Percentiles rank a stretch among this genome's conserved stretches.
phyloP scores from a whole-genome alignment of 2,329 filamentous ascomycete genomes.

The Xylariaceae sp. region DNA sequence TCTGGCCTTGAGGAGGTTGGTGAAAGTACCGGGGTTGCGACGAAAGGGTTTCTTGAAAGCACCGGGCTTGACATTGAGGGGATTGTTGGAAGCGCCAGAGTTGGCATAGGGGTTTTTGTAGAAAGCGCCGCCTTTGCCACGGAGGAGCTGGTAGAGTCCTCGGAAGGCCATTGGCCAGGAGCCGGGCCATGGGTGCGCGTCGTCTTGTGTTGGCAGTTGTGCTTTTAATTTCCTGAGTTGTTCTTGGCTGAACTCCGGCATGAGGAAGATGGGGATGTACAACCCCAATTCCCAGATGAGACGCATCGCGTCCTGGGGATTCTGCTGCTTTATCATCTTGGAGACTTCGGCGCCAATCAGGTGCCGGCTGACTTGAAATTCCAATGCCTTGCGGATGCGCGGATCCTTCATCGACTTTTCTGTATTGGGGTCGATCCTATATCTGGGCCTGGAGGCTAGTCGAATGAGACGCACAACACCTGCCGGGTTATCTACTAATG shows the following conservation, averaged over 20 bases:
- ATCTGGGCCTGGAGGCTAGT: constrained; percentile 1
- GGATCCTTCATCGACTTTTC: background rate
- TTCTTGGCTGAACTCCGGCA: background rate
- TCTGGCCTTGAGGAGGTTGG: background rate
- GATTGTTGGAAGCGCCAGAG: too few species aligned
- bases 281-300: constrained; percentile 6
- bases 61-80: too few species aligned
- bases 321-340: constrained; percentile 11
- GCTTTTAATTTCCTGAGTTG: background rate
- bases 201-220: background rate
- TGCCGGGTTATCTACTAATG: constrained; percentile 11
- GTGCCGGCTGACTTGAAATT: constrained; percentile 9
- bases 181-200: constrained; percentile 7
- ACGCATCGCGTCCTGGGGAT: constrained; percentile 6
- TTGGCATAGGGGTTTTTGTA: too few species aligned
- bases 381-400: constrained; percentile 3
- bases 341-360: constrained; percentile 9
- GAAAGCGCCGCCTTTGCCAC: too few species aligned
- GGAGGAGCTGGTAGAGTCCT: background rate
- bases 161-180: constrained; percentile 8
- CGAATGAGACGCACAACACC: constrained; percentile 12
- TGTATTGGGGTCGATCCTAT: background rate
- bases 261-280: constrained; percentile 6
- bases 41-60: too few species aligned
- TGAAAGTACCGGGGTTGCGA: background rate